phyloP scores from a whole-genome alignment of 495 filamentous ascomycete genomes.

The Aspergillus carlsbadensis region DNA sequence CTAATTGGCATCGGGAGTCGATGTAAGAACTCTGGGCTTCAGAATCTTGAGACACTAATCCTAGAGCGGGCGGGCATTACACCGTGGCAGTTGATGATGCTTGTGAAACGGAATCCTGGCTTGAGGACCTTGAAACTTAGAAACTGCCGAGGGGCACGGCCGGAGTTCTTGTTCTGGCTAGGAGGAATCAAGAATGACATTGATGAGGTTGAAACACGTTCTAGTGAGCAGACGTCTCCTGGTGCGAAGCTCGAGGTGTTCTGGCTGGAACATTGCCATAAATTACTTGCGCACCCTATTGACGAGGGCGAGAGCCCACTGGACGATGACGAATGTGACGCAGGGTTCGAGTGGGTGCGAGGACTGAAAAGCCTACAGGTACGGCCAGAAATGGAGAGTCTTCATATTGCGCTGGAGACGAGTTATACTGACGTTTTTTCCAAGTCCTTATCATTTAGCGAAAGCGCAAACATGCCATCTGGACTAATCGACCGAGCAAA shows the following conservation, averaged over 20 bases:
- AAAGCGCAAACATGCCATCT: slow-evolving; percentile 29
- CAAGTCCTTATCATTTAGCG: slow-evolving; percentile 35
- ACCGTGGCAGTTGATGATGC: slow-evolving; percentile 34
- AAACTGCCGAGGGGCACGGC: slow-evolving; percentile 32
- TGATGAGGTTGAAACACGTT: slow-evolving; percentile 11
- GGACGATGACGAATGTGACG: slow-evolving; percentile 17
- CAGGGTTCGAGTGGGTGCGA: slow-evolving; percentile 30
- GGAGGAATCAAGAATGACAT: slow-evolving; percentile 23
- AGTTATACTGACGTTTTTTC: neutral
- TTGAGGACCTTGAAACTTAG: slow-evolving; percentile 29
- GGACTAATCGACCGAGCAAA: slow-evolving; percentile 27
- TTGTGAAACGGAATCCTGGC: slow-evolving; percentile 30
- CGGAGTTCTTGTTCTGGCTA: slow-evolving; percentile 35
- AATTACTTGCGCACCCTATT: slow-evolving; percentile 8
- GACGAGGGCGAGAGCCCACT: slow-evolving; percentile 4
- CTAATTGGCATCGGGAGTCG: slow-evolving; percentile 26
- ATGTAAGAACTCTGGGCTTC: slow-evolving; percentile 18
- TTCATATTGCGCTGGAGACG: neutral
- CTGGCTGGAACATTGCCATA: slow-evolving; percentile 32
- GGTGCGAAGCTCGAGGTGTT: slow-evolving; percentile 25
- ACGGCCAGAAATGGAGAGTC: neutral
- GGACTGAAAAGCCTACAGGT: slow-evolving; percentile 24
- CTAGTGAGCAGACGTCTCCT: slow-evolving; percentile 21
- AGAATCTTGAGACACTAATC: slow-evolving; percentile 25
- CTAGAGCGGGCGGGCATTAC: slow-evolving; percentile 37